A percentile compares a stretch with the other conserved stretches of the same genome.
These are phyloP conservation scores for Diutina ranongensis DNA, from an alignment of 1,139 yeast species.

Conservation along the genomic window DNA sequence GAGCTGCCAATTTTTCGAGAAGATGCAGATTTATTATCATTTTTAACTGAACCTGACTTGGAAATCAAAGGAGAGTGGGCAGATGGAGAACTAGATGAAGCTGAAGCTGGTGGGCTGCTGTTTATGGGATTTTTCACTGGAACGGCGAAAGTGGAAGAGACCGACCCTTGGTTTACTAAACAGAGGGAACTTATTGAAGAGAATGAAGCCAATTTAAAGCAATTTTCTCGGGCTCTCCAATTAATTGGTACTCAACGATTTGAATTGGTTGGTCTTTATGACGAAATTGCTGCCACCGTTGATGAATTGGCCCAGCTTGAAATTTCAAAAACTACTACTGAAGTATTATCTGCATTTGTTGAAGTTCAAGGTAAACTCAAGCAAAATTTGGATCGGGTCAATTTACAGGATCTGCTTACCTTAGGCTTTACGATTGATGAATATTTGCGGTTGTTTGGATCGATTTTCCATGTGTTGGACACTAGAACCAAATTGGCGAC, in stretches of 20 bases:
- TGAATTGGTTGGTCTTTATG: conserved; percentile 44
- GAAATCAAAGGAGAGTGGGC: not conserved
- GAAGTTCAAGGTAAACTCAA: conserved; percentile 60
- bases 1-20: not conserved
- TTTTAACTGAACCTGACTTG: not conserved
- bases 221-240: conserved; percentile 63
- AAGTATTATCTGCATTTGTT: conserved; percentile 46
- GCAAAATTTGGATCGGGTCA: conserved; percentile 68
- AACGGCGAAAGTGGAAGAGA: conserved; percentile 52
- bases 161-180: conserved; percentile 66
- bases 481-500: conserved; percentile 65
- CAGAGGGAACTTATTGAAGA: conserved; percentile 61
- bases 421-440: conserved; percentile 84
- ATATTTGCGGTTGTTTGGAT: conserved; percentile 66
- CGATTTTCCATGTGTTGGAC: conserved; percentile 63
- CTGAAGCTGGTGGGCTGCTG: conserved; percentile 5
- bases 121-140: conserved; percentile 2
- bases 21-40: not conserved
- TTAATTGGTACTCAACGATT: conserved; percentile 63
- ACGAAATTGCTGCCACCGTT: conserved; percentile 41
- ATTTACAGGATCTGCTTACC: conserved; percentile 78
- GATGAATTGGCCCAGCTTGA: conserved; percentile 71
- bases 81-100: conserved; percentile 4
- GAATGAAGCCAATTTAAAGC: conserved; percentile 61
- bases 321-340: conserved; percentile 56